phyloP scores from a whole-genome alignment of 1,284 basidiomycete species.

The Schizophyllum commune region DNA sequence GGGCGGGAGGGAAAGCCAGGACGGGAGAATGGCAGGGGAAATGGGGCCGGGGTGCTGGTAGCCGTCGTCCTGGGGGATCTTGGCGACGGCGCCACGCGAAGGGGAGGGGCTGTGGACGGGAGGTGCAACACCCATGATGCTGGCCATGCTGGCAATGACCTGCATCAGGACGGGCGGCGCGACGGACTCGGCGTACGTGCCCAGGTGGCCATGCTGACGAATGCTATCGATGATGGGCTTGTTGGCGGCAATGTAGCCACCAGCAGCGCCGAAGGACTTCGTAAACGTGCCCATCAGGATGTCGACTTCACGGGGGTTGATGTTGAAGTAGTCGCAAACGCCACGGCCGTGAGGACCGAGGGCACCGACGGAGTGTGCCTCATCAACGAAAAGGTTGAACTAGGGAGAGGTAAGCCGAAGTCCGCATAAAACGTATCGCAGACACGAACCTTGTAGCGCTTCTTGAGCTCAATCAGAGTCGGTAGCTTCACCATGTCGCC shows the following conservation, averaged over 20 bases:
- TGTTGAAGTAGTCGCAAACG: constrained; percentile 91
- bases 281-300: constrained; percentile 99
- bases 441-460: constrained; percentile 84
- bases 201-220: constrained; percentile 77
- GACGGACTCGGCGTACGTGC: constrained; percentile 88
- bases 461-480: constrained; percentile 79
- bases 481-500: constrained; percentile 89
- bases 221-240: constrained; percentile 79
- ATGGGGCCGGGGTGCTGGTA: constrained; percentile 55
- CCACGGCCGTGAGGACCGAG: constrained; percentile 92
- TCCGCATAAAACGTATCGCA: neutral
- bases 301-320: constrained; percentile 80
- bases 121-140: constrained; percentile 86
- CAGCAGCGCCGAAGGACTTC: constrained; percentile 96
- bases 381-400: constrained; percentile 97
- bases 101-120: constrained; percentile 12
- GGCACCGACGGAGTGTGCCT: constrained; percentile 96
- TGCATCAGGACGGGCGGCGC: constrained; percentile 88
- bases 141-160: constrained; percentile 88
- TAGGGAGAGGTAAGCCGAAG: constrained; percentile 21
- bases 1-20: constrained; percentile 67
- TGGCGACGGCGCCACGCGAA: constrained; percentile 11
- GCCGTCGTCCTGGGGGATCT: constrained; percentile 12
- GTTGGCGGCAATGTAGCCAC: constrained; percentile 91
- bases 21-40: constrained; percentile 52